Base-by-base conservation (phyloP, 2,329 filamentous ascomycete species). In the Lasiodiplodia theobromae region DNA sequence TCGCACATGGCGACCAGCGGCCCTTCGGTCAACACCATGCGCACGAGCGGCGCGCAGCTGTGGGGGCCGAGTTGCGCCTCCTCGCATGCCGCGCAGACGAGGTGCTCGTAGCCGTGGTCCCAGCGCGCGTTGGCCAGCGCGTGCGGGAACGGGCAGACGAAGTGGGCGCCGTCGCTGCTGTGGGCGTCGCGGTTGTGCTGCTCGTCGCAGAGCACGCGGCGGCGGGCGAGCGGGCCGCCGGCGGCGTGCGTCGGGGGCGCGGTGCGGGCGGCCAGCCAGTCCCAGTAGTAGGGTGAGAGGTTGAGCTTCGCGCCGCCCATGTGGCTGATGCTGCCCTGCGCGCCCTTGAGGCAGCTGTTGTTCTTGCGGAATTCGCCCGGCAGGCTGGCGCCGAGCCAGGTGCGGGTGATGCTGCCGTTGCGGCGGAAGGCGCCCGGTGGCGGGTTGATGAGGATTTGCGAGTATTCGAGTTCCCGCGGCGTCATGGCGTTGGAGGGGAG, bases 41-140 rank as follows among this genome's bases (percentile, higher is more conserved):
- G 23, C 0, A 37, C 58, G 4, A 63, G 16, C 10, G 58, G 58
- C 6, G 25, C 8, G 44, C 40, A 51, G 18, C 2, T 12, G 40
- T 18, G 23, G 0, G 58, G 40, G 8, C 28, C 28, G 4, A 31
- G 2, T 34, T 63, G 58, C 4, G 40, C 25, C 7, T 0, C 4
- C 25, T 63, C 58, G 58, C 58, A 63, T 18, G 21, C 18, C 8
- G 11, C 23, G 38, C 58, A 63, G 18, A 63, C 58, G 40, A 63
- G 3, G 44, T 63, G 58, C 18, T 34, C 25, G 18, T 51, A 51
- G 18, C 14, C 18, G 40, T 62, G 57, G 1, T 23, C 21, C 21
- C 21, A 31, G 2, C 14, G 53, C 34, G 54, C n/a, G 54, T 44
- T 4, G 2, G 38, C 37, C 4, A 47, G 38, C 16, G 2, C 2